Base-by-base conservation (phyloP, 169 alveolate genomes). In the Plasmodium coatneyi region DNA sequence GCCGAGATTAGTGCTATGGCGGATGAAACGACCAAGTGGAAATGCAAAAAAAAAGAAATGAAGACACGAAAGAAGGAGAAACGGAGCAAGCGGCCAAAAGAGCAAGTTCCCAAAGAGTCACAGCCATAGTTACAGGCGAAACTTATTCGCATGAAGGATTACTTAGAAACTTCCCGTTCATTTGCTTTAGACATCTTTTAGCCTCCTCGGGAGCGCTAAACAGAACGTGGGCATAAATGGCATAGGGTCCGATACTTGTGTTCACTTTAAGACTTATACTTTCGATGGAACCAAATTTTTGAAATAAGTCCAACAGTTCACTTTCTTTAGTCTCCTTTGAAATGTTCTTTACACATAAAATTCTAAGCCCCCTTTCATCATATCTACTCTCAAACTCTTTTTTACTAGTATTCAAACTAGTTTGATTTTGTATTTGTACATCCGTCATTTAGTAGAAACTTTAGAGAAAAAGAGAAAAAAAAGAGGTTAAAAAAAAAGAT, bases 191-290 rank as follows among this genome's bases (percentile, higher is more conserved):
- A 91, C 95, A 91, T 34, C 83, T 60, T 72, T 91, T 81, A 81
- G 95, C 95, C 92, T 91, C 95, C 92, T 91, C 92, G 22, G 84
- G 92, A 81, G 95, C 30, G 66, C 95, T 81, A 81, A 91, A 91
- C 36, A 80, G 92, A 91, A 91, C 95, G 54, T 81, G 79, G 34
- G 95, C 95, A 78, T 81, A 91, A 5, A 81, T 81, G n/a, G 95
- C 95, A 71, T 91, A 91, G 0, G 95, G 95, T 46, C 95, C 95
- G 14, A 91, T 82, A 82, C 74, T 91, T 80, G 71, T 71, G 74
- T 91, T 91, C 39, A 91, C 92, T 91, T 91, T 91, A 80, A 91
- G 95, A 28, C 80, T 91, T 41, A 91, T 91, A 78, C 84, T 91
- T 91, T 91, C 95, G 71, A 91, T 82, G 32, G 83, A 81, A 81